A percentile compares a stretch with the other conserved stretches of the same genome.
Evolutionary conservation across 106 monocot species (phyloP).

Genomic region (Dioscorea alata): DNA sequence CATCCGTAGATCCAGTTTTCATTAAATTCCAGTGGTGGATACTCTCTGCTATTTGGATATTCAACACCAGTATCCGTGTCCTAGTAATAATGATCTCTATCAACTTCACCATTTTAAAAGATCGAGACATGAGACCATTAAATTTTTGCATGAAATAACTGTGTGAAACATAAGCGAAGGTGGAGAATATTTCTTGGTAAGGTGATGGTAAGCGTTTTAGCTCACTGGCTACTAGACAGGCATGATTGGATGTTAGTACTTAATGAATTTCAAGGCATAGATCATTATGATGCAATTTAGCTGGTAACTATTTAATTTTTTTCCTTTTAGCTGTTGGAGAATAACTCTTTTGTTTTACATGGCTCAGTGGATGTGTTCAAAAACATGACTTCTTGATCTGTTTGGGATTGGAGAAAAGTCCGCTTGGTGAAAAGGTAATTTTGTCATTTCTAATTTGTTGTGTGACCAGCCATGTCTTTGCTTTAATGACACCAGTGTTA

Average conservation of each 20-base stretch:
- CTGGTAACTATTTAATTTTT: too few relatives aligned
- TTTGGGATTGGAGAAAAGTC: conserved; percentile 37
- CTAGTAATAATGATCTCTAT: too few relatives aligned
- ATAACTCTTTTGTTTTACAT: conserved; percentile 5
- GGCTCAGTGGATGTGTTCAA: conserved; percentile 60
- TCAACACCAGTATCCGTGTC: too few relatives aligned
- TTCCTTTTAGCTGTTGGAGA: not conserved
- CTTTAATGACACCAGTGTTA: too few relatives aligned
- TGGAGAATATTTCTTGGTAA: not conserved
- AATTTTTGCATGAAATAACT: too few relatives aligned
- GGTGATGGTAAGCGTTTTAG: not conserved
- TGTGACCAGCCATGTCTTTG: not conserved
- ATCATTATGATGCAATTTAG: not conserved
- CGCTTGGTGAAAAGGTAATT: conserved; percentile 47
- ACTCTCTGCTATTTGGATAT: too few relatives aligned
- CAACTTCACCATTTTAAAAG: too few relatives aligned
- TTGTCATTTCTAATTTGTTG: not conserved
- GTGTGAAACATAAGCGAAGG: not conserved
- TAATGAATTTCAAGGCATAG: not conserved
- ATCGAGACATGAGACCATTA: too few relatives aligned
- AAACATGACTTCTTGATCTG: conserved; percentile 33
- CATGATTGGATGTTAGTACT: not conserved
- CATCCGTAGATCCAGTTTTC: too few relatives aligned
- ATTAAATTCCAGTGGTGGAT: too few relatives aligned
- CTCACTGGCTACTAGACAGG: too few relatives aligned